Evolutionary conservation across 805 yeast species (phyloP).

Genomic region (Wickerhamomyces hampshirensis): DNA sequence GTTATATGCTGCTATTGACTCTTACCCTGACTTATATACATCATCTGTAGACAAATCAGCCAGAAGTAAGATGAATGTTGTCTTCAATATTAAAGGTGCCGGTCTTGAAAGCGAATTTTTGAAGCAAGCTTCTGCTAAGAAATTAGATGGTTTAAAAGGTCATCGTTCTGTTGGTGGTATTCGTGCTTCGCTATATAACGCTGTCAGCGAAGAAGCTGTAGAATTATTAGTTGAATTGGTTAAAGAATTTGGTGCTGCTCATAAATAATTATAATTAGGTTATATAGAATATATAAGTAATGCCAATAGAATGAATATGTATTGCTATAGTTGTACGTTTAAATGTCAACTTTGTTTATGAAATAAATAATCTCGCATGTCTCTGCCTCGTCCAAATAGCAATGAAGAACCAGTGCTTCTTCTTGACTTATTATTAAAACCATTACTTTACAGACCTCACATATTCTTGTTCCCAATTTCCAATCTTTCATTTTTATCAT

Average conservation of each 20-base stretch:
- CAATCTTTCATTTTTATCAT: conserved; percentile 58
- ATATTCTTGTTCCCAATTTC: conserved; percentile 59
- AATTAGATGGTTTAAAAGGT: conserved; percentile 82
- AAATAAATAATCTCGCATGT: conserved; percentile 63
- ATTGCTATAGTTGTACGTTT: too few relatives aligned
- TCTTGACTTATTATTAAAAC: conserved; percentile 53
- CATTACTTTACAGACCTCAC: conserved; percentile 56
- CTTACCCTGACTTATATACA: conserved; percentile 58
- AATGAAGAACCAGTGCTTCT: conserved; percentile 60
- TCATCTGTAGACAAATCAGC: conserved; percentile 58
- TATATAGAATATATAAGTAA: too few relatives aligned
- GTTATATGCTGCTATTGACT: conserved; percentile 63
- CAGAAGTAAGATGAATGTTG: conserved; percentile 91
- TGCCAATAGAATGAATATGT: too few relatives aligned
- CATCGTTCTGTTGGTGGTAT: conserved; percentile 98
- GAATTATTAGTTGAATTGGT: conserved; percentile 52
- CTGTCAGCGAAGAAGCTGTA: conserved; percentile 63
- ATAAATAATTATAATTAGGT: conserved; percentile 17
- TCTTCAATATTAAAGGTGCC: conserved; percentile 67
- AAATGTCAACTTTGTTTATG: conserved; percentile 30
- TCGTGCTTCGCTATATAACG: conserved; percentile 90
- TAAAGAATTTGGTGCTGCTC: conserved; percentile 50
- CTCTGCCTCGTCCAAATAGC: conserved; percentile 59
- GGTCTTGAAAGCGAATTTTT: conserved; percentile 68
- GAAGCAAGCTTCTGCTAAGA: conserved; percentile 52